A percentile compares a stretch with the other conserved stretches of the same genome.
phyloP scores from a whole-genome alignment of 164 flowering plant genomes.

The Aristolochia californica region DNA sequence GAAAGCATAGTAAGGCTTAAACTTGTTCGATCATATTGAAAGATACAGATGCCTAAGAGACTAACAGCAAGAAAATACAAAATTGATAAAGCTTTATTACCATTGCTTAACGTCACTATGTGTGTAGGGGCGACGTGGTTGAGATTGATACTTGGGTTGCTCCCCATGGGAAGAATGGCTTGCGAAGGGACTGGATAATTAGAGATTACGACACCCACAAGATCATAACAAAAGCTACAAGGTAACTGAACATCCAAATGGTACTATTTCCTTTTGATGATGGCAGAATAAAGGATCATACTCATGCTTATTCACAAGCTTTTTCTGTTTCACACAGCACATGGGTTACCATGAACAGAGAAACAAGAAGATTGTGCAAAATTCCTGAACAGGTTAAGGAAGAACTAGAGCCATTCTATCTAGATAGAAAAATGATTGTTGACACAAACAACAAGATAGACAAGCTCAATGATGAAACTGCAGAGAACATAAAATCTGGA shows the following conservation, averaged over 20 bases:
- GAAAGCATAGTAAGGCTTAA: too few relatives aligned
- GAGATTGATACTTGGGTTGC: constrained; percentile 87
- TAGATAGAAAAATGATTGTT: constrained; percentile 1
- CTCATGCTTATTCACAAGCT: neutral
- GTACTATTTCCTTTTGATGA: too few relatives aligned
- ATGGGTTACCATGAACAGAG: constrained; percentile 10
- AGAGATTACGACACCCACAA: constrained; percentile 43
- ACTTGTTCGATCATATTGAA: too few relatives aligned
- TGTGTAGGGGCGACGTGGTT: constrained; percentile 72
- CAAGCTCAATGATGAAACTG: constrained; percentile 47
- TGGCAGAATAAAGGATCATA: neutral
- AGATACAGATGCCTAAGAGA: too few relatives aligned
- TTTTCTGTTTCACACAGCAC: constrained; percentile 2
- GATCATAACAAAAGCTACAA: constrained; percentile 68
- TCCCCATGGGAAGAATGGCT: constrained; percentile 73
- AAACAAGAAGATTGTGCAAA: constrained; percentile 11
- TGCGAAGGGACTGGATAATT: constrained; percentile 79
- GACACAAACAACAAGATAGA: constrained; percentile 38
- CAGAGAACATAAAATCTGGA: constrained; percentile 50
- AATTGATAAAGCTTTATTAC: too few relatives aligned
- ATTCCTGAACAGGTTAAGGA: constrained; percentile 12
- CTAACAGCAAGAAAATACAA: too few relatives aligned
- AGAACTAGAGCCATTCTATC: constrained; percentile 9
- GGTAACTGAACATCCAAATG: constrained; percentile 39
- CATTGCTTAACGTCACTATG: neutral